These are phyloP conservation scores for Luvunga scandens DNA, from an alignment of 345 rosid species.

Conservation along the genomic window DNA sequence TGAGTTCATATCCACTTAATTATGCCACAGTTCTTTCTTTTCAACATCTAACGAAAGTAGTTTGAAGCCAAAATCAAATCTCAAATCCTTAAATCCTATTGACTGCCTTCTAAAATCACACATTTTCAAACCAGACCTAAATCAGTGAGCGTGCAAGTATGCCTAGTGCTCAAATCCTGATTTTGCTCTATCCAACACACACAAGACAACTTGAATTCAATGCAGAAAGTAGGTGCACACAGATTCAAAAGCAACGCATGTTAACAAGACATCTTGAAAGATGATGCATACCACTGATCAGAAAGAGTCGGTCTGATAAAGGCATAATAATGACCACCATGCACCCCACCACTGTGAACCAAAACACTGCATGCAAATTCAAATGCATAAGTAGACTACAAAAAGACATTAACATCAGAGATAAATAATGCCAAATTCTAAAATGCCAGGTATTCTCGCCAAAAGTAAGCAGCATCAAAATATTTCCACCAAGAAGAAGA, in stretches of 20 bases:
- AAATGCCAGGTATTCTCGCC: neutral
- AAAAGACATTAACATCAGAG: neutral
- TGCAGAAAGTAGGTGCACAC: neutral
- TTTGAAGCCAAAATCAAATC: neutral
- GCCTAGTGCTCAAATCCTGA: neutral
- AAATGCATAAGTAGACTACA: constrained; percentile 12
- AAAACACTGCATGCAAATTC: constrained; percentile 68
- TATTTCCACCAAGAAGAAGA: neutral
- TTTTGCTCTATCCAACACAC: neutral
- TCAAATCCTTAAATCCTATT: neutral
- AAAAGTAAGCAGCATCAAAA: neutral
- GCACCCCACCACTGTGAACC: constrained; percentile 98
- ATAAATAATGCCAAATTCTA: neutral
- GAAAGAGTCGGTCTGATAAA: constrained; percentile 93
- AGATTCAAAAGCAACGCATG: neutral
- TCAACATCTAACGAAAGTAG: neutral
- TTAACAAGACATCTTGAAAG: neutral
- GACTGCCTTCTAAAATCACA: neutral
- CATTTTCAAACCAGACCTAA: neutral
- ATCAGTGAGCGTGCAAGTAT: neutral
- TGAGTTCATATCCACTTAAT: neutral
- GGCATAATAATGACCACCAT: constrained; percentile 98
- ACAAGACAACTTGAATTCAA: neutral
- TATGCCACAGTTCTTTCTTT: neutral
- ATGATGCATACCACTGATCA: constrained; percentile 73